These are phyloP conservation scores for Globisporangium orthogonon DNA, from an alignment of 352 stramenopile species.

Conservation along the genomic window DNA sequence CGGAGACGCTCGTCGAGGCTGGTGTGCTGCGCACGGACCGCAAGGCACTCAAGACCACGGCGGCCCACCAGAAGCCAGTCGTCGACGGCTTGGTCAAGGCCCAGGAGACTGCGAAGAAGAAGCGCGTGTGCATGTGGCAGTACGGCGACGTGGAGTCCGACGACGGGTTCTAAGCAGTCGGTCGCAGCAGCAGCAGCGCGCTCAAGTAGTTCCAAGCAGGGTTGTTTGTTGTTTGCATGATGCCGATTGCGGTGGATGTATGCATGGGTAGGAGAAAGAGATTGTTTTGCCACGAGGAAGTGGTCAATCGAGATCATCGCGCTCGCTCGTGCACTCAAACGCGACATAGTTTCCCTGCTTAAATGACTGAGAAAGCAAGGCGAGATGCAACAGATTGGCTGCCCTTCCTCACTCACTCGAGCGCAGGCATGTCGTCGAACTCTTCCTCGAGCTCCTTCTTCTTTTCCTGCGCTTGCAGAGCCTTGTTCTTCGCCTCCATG, in stretches of 20 bases:
- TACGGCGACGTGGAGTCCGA: conserved; percentile 97
- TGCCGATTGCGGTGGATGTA: too few species aligned
- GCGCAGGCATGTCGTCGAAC: conserved; percentile 79
- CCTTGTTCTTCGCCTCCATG: conserved; percentile 78
- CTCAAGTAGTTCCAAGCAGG: too few species aligned
- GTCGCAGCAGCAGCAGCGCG: not conserved
- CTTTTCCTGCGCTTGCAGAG: conserved; percentile 60
- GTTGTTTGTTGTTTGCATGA: too few species aligned
- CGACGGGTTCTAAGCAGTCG: conserved; percentile 41
- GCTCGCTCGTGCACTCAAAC: too few species aligned
- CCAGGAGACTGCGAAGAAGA: conserved; percentile 90
- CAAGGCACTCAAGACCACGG: conserved; percentile 48
- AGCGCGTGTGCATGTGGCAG: conserved; percentile 92
- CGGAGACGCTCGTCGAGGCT: conserved; percentile 84
- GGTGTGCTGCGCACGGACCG: conserved; percentile 89
- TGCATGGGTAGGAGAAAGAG: too few species aligned
- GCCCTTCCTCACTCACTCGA: conserved; percentile 37
- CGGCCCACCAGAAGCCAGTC: conserved; percentile 73
- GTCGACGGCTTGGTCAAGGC: conserved; percentile 87
- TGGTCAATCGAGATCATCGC: too few species aligned
- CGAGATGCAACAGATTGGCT: too few species aligned
- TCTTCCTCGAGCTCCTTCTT: conserved; percentile 55
- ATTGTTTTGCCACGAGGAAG: too few species aligned
- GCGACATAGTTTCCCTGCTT: too few species aligned
- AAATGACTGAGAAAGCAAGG: too few species aligned